Conservation (phyloP, 2,329 filamentous ascomycete genomes). For the Biscogniauxia marginata region DNA sequence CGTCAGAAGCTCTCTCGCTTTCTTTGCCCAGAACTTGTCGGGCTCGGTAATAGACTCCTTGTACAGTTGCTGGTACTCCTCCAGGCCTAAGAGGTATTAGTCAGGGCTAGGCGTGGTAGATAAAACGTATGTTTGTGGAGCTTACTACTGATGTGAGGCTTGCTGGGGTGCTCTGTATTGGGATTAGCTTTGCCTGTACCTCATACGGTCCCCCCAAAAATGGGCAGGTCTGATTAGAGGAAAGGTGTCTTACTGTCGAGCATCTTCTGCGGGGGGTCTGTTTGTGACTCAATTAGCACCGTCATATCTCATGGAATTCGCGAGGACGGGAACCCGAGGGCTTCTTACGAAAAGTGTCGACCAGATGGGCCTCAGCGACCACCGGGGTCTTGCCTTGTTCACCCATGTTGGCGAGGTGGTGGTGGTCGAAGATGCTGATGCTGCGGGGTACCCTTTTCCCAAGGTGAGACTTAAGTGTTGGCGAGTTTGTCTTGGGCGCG, state of each 20-base stretch:
- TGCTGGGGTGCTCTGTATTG: conserved; percentile 63
- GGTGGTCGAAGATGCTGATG: conserved; percentile 7
- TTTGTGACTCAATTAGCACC: conserved; percentile 25
- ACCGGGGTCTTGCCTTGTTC: conserved; percentile 53
- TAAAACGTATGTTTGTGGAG: conserved; percentile 13
- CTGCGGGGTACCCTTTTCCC: conserved; percentile 12
- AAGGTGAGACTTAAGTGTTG: conserved; percentile 4
- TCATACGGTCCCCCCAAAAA: neutral
- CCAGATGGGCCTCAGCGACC: conserved; percentile 72
- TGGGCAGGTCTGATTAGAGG: neutral
- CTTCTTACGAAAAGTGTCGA: conserved; percentile 68
- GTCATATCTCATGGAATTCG: neutral
- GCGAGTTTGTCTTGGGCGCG: neutral
- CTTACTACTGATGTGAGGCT: conserved; percentile 66
- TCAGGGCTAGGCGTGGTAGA: neutral
- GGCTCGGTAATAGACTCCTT: conserved; percentile 88
- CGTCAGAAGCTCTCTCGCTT: conserved; percentile 83
- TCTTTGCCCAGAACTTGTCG: conserved; percentile 82
- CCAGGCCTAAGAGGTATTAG: conserved; percentile 48
- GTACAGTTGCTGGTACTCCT: conserved; percentile 68
- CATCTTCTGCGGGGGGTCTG: conserved; percentile 66
- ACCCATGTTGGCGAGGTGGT: conserved; percentile 41
- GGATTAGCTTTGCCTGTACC: conserved; percentile 24
- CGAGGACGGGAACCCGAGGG: conserved; percentile 1
- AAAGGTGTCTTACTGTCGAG: conserved; percentile 56